Base-by-base conservation (phyloP, 2,329 filamentous ascomycete species). In the Teratosphaeria nubilosa region DNA sequence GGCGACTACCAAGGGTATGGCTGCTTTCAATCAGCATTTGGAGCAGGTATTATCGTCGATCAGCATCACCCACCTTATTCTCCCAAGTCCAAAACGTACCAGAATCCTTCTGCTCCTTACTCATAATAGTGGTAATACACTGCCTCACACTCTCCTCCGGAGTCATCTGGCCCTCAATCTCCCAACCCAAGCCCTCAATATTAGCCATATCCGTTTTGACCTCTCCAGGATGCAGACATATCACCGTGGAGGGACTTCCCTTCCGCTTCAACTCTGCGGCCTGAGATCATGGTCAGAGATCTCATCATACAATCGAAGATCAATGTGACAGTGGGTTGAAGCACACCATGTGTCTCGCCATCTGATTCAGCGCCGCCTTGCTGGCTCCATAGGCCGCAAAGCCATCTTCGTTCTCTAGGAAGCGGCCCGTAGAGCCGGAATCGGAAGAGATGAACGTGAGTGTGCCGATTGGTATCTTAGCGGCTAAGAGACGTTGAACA, bases 81-180 rank as follows among this genome's bases (percentile, higher is more conserved):
- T 82, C 76, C 73, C 76, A 82, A 6, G 79, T 80, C 79, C 79
- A 82, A 60, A 82, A 82, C 1, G 78, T 82, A 3, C 80, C 80
- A 60, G 74, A 80, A 54, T 81, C 74, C 60, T 74, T 71, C 27
- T 74, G 73, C 27, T 70, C 72, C 67, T 78, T 82, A 62, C 72
- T 77, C 60, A 74, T 72, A 58, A 82, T 79, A 1, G 82, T 78
- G 57, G 73, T 66, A 34, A 82, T 72, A 76, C 82, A 80, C 27
- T 72, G 75, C 5, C 63, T 60, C 3, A 82, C 79, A 22, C 77
- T 80, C 64, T 81, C 74, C 56, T 77, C 71, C 0, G 78, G 71
- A 3, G 73, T 75, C 59, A 82, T 81, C 60, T 79, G 76, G 1
- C 79, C 80, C 51, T 79, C 74, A 9, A 82, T 75, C 50, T 80